These are phyloP conservation scores for Arachis hypogaea DNA, from an alignment of 306 rosid species.

Conservation along the genomic window DNA sequence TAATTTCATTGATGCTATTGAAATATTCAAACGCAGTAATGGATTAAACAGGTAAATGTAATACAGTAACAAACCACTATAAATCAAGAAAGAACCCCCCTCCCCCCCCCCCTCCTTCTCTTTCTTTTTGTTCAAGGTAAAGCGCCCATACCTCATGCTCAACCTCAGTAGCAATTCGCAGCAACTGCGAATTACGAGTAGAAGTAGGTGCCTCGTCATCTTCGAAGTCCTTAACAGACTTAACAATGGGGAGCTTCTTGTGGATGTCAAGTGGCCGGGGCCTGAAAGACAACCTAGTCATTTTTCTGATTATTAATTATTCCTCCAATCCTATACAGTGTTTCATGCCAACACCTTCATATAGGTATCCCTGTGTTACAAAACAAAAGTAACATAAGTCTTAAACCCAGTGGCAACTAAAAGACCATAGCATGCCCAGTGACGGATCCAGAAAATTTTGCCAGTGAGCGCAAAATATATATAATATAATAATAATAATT, in stretches of 20 bases:
- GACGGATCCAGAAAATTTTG: too few species aligned
- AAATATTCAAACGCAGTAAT: conserved; percentile 9
- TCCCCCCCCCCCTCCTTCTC: too few species aligned
- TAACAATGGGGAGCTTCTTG: conserved; percentile 65
- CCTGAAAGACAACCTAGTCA: conserved; percentile 62
- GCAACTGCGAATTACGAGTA: conserved; percentile 58
- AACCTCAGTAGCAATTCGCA: conserved; percentile 52
- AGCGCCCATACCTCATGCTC: conserved; percentile 45
- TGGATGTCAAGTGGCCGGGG: conserved; percentile 65
- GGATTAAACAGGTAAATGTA: not conserved
- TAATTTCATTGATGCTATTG: conserved; percentile 10
- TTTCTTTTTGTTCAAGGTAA: not conserved
- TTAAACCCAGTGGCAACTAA: not conserved
- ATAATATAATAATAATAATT: too few species aligned
- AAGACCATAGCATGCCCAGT: not conserved
- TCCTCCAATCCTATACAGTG: conserved; percentile 29
- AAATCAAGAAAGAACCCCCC: conserved; percentile 3
- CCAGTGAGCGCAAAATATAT: too few species aligned
- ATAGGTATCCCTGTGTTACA: conserved; percentile 3
- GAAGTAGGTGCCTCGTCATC: conserved; percentile 57
- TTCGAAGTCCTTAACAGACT: conserved; percentile 61
- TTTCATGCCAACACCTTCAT: not conserved
- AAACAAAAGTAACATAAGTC: not conserved
- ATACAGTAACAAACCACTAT: not conserved
- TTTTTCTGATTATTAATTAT: conserved; percentile 42